Conservation (phyloP, 352 stramenopile genomes). For the Pythium rhizo-oryzae region DNA sequence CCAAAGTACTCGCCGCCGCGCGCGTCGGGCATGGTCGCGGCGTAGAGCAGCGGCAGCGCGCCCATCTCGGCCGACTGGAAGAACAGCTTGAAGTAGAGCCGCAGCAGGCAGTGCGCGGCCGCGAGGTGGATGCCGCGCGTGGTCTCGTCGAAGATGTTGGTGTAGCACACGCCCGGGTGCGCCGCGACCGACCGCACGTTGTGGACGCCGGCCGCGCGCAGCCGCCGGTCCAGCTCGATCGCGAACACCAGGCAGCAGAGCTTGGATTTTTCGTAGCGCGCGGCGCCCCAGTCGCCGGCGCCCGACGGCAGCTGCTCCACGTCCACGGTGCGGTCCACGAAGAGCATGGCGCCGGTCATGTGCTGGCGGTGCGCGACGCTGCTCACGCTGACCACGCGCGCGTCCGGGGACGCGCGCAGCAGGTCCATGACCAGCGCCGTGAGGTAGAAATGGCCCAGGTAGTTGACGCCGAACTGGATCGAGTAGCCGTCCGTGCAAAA, state of each 20-base stretch:
- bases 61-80: conserved; percentile 16
- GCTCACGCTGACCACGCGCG: conserved; percentile 47
- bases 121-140: conserved; percentile 29
- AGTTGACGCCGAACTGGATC: conserved; percentile 51
- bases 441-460: conserved; percentile 56
- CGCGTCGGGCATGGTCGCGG: conserved; percentile 5
- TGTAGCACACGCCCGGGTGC: conserved; percentile 16
- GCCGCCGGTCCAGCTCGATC: conserved; percentile 45
- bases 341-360: conserved; percentile 10
- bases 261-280: conserved; percentile 50
- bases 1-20: conserved; percentile 19
- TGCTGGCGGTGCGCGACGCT: conserved; percentile 41
- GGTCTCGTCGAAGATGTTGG: conserved; percentile 26
- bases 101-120: conserved; percentile 9
- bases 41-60: conserved; percentile 19
- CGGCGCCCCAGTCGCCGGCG: conserved; percentile 24
- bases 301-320: conserved; percentile 35
- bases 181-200: conserved; percentile 42
- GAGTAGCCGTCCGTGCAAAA: conserved; percentile 36
- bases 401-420: conserved; percentile 24
- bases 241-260: conserved; percentile 55
- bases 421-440: conserved; percentile 44
- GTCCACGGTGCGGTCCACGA: conserved; percentile 16
- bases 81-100: not conserved
- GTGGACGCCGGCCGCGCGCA: conserved; percentile 26